Percentiles rank a stretch among this genome's conserved stretches.
Conservation (phyloP, 345 rosid genomes). For the Lepidium didymum region DNA sequence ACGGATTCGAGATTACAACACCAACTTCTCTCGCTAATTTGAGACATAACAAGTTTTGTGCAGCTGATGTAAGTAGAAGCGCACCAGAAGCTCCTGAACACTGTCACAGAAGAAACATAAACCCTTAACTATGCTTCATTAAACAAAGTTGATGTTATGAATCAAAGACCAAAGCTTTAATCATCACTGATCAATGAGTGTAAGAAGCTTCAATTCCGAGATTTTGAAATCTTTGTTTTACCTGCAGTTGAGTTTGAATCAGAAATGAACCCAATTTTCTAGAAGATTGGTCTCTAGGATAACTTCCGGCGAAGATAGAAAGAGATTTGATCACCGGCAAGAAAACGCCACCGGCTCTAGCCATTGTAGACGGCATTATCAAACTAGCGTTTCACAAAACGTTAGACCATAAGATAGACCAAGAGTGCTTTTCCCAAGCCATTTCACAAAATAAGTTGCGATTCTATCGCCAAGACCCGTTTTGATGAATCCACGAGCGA, state of each 20-base stretch:
- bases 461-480: constrained; percentile 90
- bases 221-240: background rate
- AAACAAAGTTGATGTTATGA: background rate
- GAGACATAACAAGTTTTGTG: constrained; percentile 86
- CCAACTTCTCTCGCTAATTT: constrained; percentile 95
- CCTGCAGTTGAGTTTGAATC: constrained; percentile 82
- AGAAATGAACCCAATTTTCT: constrained; percentile 74
- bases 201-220: too few species aligned
- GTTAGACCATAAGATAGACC: constrained; percentile 83
- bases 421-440: constrained; percentile 82
- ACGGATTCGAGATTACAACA: constrained; percentile 63
- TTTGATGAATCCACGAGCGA: constrained; percentile 93
- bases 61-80: constrained; percentile 89
- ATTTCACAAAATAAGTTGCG: constrained; percentile 90
- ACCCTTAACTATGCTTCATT: background rate
- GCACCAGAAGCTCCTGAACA: constrained; percentile 80
- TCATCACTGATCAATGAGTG: too few species aligned
- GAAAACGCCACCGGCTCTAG: constrained; percentile 92
- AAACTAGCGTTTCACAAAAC: constrained; percentile 71
- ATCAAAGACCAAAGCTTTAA: background rate
- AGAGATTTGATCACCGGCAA: constrained; percentile 83
- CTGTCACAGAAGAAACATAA: constrained; percentile 40
- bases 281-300: constrained; percentile 57
- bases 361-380: constrained; percentile 94
- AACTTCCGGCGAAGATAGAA: constrained; percentile 73